Evolutionary conservation across 345 rosid species (phyloP).

Genomic region (Gossypium herbaceum): DNA sequence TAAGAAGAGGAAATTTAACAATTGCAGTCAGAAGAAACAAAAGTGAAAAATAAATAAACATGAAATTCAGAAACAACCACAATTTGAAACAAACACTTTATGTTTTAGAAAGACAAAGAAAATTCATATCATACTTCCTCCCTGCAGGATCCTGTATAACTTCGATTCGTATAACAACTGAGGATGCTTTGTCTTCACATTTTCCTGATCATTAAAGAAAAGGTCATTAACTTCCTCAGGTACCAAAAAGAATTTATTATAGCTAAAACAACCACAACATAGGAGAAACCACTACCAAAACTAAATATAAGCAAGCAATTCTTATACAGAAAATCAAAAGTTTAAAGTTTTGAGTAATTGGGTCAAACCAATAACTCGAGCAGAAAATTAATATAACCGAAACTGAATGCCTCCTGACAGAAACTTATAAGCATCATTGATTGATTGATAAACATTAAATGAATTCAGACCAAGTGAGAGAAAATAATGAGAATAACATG

Average conservation of each 20-base stretch:
- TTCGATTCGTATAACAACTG: conserved; percentile 84
- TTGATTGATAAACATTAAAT: neutral
- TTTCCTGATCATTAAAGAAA: conserved; percentile 50
- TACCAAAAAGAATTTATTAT: neutral
- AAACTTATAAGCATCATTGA: neutral
- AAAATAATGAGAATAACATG: neutral
- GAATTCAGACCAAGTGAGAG: neutral
- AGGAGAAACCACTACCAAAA: neutral
- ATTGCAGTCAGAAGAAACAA: neutral
- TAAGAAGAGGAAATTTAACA: neutral
- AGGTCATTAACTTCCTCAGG: neutral
- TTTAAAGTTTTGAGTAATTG: neutral
- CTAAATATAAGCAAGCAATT: neutral
- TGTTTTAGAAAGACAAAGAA: neutral
- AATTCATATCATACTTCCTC: conserved; percentile 58
- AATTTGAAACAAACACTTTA: neutral
- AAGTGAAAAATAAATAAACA: neutral
- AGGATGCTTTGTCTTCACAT: conserved; percentile 87
- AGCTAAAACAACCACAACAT: neutral
- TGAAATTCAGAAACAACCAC: neutral
- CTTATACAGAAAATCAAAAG: neutral
- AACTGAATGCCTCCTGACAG: neutral
- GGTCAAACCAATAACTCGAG: neutral
- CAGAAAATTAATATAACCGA: neutral
- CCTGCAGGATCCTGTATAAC: conserved; percentile 82